Evolutionary conservation across 1,284 basidiomycete species (phyloP), one percentile per base, ranked within the genome.

Genomic region (Neonothopanus nambi): DNA sequence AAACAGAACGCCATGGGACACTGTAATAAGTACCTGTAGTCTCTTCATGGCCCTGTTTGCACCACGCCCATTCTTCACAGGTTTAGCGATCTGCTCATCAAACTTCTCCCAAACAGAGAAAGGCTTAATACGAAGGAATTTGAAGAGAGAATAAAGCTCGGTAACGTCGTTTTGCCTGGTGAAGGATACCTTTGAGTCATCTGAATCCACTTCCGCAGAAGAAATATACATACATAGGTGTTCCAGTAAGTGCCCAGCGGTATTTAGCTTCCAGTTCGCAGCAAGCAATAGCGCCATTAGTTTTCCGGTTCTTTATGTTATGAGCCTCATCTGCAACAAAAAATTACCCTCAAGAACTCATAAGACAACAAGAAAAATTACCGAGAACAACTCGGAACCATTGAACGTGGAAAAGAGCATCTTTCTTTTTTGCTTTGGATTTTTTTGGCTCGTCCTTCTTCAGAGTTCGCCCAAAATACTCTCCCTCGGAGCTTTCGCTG

Each of bases 221-320:
- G 33, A 28, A 26, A 51, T 15, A n/a, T 17, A 65, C 88, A 62
- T 72, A 91, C 80, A 96, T 88, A 0, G 93, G 93, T 7, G 93
- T 95, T 47, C 93, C 93, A 5, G 93, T 95, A 52, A 96, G 71
- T 66, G 89, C 93, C 94, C 94, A 96, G 43, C 92, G 80, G 66
- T 82, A 95, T 65, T 91, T 91, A 11, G 82, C 81, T 35, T 85
- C 71, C 9, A 99, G 76, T 1, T 79, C 88, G 55, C 84, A 91
- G 56, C 94, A 95, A 0, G 93, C 94, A 39, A 86, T 77, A 1
- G 92, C 87, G 26, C 82, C 80, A 67, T 94, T 91, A 0, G 95
- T 93, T 30, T 81, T 88, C 55, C 85, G 78, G 64, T 98, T 97
- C 79, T 98, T 98, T 76, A 99, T 98, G 64, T 91, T 95, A 66